Conservation (phyloP, 192 early-diverging fungal species). For the Mortierella antarctica region DNA sequence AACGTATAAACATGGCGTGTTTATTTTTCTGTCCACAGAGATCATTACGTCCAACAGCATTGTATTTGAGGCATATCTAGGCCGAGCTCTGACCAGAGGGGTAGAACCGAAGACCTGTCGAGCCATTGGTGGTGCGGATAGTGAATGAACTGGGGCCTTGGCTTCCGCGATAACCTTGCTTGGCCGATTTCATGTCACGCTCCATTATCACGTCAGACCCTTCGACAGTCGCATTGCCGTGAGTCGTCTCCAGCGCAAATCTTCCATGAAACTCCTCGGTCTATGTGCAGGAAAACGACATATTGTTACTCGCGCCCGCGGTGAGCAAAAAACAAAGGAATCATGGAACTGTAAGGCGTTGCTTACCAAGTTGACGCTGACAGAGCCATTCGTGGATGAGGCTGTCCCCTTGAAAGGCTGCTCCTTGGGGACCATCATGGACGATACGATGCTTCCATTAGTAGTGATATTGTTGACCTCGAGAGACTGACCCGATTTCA, state of each 20-base stretch:
- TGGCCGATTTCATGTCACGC: constrained; percentile 15
- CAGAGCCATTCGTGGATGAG: constrained; percentile 14
- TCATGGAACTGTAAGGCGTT: no score
- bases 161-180: constrained; percentile 19
- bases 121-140: constrained; percentile 19
- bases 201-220: constrained; percentile 20
- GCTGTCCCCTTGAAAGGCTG: constrained; percentile 8
- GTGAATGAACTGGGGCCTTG: constrained; percentile 28
- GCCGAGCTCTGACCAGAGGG: constrained; percentile 15
- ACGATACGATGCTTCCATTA: constrained; percentile 12
- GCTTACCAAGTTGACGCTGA: constrained; percentile 39
- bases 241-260: constrained; percentile 22
- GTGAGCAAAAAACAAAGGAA: not conserved
- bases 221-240: constrained; percentile 16
- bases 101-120: constrained; percentile 25
- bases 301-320: not conserved
- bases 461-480: constrained; percentile 13
- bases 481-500: constrained; percentile 22
- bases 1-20: no score
- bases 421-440: constrained; percentile 26
- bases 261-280: constrained; percentile 38
- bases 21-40: no score
- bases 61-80: not conserved
- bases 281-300: not conserved
- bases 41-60: not conserved